Evolutionary conservation across 371 early-diverging fungal genomes (phyloP).

Genomic region (Coemansia sp.): DNA sequence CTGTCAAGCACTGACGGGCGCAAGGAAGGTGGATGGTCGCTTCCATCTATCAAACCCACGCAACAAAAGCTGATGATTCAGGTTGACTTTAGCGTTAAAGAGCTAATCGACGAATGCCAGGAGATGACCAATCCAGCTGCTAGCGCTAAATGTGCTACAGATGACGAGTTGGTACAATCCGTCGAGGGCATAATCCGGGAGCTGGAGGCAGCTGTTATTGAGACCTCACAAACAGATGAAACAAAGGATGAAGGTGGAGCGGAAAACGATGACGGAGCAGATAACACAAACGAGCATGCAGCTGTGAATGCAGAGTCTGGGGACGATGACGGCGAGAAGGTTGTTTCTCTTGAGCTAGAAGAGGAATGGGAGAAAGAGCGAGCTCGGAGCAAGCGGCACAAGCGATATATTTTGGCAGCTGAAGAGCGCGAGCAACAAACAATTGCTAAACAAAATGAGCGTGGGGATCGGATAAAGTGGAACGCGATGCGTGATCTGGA

Average conservation of each 20-base stretch:
- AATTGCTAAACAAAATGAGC: slow-evolving; percentile 28
- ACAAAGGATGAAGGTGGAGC: background rate
- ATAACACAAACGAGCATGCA: background rate
- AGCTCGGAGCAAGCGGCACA: slow-evolving; percentile 7
- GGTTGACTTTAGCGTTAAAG: slow-evolving; percentile 11
- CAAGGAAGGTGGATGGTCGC: slow-evolving; percentile 1
- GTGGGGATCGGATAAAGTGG: slow-evolving; percentile 28
- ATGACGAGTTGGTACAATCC: background rate
- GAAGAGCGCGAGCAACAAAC: slow-evolving; percentile 31
- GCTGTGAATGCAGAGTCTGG: background rate
- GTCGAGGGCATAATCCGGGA: background rate
- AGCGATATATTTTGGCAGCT: slow-evolving; percentile 21
- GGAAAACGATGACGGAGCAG: background rate
- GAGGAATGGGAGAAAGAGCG: slow-evolving; percentile 32
- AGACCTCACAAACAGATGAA: background rate
- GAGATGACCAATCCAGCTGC: background rate
- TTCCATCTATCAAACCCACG: background rate
- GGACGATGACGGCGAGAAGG: slow-evolving; percentile 1
- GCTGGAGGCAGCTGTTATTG: background rate
- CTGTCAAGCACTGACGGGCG: slow-evolving; percentile 13
- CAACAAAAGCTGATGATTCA: slow-evolving; percentile 14
- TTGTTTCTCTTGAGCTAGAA: slow-evolving; percentile 29
- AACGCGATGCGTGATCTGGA: slow-evolving; percentile 45
- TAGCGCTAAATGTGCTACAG: background rate
- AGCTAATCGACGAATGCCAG: background rate